phyloP scores from a whole-genome alignment of 306 rosid genomes.

The Begonia peltatifolia region DNA sequence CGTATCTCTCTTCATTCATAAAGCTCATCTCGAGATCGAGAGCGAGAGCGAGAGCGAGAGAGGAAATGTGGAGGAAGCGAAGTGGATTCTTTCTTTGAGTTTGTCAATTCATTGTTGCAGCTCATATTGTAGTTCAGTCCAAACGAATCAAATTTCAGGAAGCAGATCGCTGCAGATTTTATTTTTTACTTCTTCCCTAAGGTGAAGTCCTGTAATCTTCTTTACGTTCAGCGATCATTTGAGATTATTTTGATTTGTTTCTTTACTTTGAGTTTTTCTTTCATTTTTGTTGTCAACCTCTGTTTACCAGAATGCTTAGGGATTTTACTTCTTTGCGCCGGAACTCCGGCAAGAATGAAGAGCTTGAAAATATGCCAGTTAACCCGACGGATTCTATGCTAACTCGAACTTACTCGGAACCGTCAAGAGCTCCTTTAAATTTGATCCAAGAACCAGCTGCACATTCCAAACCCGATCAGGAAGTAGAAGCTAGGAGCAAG shows the following conservation, averaged over 20 bases:
- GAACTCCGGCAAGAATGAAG: constrained; percentile 43
- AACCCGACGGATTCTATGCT: constrained; percentile 27
- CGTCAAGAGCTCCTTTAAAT: constrained; percentile 54
- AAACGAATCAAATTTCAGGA: constrained; percentile 18
- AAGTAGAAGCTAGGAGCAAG: constrained; percentile 26
- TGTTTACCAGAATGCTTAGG: constrained; percentile 49
- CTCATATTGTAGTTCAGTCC: constrained; percentile 5
- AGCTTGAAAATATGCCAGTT: constrained; percentile 49
- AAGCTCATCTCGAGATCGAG: not conserved
- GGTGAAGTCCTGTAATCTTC: constrained; percentile 19
- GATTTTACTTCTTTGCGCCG: constrained; percentile 61
- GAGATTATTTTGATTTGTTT: not conserved
- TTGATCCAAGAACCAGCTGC: constrained; percentile 48
- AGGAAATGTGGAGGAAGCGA: constrained; percentile 4
- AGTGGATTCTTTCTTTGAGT: constrained; percentile 8
- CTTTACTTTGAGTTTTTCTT: not conserved
- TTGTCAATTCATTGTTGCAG: not conserved
- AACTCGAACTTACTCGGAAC: constrained; percentile 24
- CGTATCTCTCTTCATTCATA: constrained; percentile 1
- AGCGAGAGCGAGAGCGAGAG: constrained; percentile 9
- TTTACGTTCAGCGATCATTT: not conserved
- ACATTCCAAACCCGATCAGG: constrained; percentile 26
- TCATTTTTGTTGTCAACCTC: constrained; percentile 5
- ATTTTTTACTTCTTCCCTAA: constrained; percentile 50
- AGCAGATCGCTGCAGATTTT: constrained; percentile 29